Evolutionary conservation across 345 rosid species (phyloP), one percentile per base, ranked within the genome.

Genomic region (Eucalyptus erythrocorys): DNA sequence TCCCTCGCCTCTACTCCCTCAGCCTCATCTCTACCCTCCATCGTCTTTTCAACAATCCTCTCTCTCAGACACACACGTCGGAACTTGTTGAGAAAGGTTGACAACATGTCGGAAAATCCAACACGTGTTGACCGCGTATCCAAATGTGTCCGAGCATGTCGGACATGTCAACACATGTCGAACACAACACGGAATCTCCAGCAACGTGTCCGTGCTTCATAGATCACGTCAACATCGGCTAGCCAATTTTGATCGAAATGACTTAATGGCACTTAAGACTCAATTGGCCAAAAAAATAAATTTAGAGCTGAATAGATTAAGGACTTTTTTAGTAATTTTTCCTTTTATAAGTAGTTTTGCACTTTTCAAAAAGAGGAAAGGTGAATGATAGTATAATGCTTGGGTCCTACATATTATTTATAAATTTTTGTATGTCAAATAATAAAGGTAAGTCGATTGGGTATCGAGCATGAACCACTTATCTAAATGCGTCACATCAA

Each of bases 171-270:
- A n/a, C n/a, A n/a, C n/a, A n/a, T n/a, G n/a, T n/a, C n/a, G n/a
- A n/a, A n/a, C n/a, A n/a, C n/a, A n/a, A n/a, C n/a, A n/a, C n/a
- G n/a, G n/a, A n/a, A n/a, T n/a, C n/a, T n/a, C n/a, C n/a, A n/a
- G n/a, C n/a, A n/a, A n/a, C n/a, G n/a, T n/a, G n/a, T n/a, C n/a
- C n/a, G n/a, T n/a, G n/a, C n/a, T n/a, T n/a, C n/a, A n/a, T n/a
- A n/a, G n/a, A n/a, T n/a, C n/a, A 1, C 0, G 2, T 50, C 8
- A 17, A 50, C 53, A 50, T 1, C 2, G 0, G 1, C 53, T 1
- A 49, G 1, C 1, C 53, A 50, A 16, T 50, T 50, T 50, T 50
- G 21, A 50, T 50, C 1, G 0, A 0, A 50, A 16, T 0, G 1
- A 50, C 3, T 16, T 0, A 50, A 50, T 16, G 0, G 21, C 53